These are phyloP conservation scores for Chalciporus pseudorubinellus DNA, from an alignment of 768 basidiomycete genomes.

Conservation along the genomic window DNA sequence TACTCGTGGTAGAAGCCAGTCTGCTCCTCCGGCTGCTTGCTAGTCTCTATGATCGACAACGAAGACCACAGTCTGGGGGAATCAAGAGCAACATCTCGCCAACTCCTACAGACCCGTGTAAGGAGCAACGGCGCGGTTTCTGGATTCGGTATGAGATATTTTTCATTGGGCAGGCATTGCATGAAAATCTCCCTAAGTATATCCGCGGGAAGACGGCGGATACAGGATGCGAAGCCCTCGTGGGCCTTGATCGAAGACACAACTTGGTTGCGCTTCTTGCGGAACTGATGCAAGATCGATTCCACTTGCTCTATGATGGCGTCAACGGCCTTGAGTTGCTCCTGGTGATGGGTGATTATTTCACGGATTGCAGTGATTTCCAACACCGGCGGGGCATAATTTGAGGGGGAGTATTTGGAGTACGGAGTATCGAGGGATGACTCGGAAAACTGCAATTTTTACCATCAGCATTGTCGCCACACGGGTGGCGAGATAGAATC, in stretches of 20 bases:
- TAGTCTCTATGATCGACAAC: slow-evolving; percentile 20
- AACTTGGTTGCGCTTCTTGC: not conserved
- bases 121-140: slow-evolving; percentile 34
- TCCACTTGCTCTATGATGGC: not conserved
- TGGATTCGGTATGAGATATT: slow-evolving; percentile 16
- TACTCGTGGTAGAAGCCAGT: not conserved
- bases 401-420: too few species aligned
- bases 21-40: not conserved
- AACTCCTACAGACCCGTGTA: slow-evolving; percentile 38
- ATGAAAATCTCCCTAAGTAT: slow-evolving; percentile 44
- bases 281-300: not conserved
- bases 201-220: slow-evolving; percentile 40
- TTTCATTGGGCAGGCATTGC: slow-evolving; percentile 27
- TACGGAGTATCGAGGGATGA: too few species aligned
- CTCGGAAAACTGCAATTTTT: too few species aligned
- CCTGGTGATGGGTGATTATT: too few species aligned
- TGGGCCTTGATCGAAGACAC: slow-evolving; percentile 5
- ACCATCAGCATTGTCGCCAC: too few species aligned
- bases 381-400: too few species aligned
- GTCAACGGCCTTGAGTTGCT: not conserved
- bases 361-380: too few species aligned
- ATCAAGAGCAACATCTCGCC: slow-evolving; percentile 36
- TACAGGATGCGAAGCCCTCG: slow-evolving; percentile 15
- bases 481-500: too few species aligned
- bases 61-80: slow-evolving; percentile 46